phyloP scores from a whole-genome alignment of 2,329 filamentous ascomycete genomes.

The Aplosporella prunicola region DNA sequence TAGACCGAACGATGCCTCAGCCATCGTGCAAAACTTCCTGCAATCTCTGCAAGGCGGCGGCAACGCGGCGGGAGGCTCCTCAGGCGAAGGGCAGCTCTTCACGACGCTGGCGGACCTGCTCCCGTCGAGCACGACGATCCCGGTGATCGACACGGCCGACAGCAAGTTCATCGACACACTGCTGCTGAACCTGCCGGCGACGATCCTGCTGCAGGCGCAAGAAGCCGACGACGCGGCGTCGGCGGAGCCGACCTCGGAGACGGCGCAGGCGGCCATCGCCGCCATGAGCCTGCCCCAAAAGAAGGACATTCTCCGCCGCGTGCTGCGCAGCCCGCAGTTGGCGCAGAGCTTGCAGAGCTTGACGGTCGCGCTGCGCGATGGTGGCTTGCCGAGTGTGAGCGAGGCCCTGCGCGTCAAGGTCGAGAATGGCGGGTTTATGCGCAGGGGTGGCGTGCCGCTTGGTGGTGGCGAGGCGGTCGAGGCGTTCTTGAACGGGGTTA shows the following conservation, averaged over 20 bases:
- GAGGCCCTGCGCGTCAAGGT: slow-evolving; percentile 76
- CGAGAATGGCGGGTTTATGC: slow-evolving; percentile 73
- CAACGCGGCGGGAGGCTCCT: slow-evolving; percentile 30
- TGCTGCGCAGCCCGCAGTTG: slow-evolving; percentile 84
- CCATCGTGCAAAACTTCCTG: slow-evolving; percentile 79
- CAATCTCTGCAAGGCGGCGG: slow-evolving; percentile 61
- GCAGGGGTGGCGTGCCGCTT: slow-evolving; percentile 68
- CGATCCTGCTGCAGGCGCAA: slow-evolving; percentile 67
- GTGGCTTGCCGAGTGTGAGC: slow-evolving; percentile 79
- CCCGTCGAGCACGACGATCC: slow-evolving; percentile 64
- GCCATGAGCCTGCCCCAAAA: slow-evolving; percentile 69
- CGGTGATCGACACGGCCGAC: slow-evolving; percentile 62
- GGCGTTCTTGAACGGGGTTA: slow-evolving; percentile 84
- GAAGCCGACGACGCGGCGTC: slow-evolving; percentile 52
- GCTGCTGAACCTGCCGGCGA: slow-evolving; percentile 67
- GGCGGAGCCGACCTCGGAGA: slow-evolving; percentile 58
- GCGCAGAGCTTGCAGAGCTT: slow-evolving; percentile 76
- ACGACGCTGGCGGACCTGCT: slow-evolving; percentile 83
- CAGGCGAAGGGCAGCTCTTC: slow-evolving; percentile 49
- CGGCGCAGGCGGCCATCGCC: slow-evolving; percentile 62
- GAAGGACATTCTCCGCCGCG: slow-evolving; percentile 67
- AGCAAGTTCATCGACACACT: slow-evolving; percentile 60
- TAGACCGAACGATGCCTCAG: slow-evolving; percentile 52
- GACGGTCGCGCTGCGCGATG: slow-evolving; percentile 80
- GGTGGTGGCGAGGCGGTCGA: slow-evolving; percentile 84